Evolutionary conservation across 331 rosid genomes (phyloP).

Genomic region (Phaseolus coccineus): DNA sequence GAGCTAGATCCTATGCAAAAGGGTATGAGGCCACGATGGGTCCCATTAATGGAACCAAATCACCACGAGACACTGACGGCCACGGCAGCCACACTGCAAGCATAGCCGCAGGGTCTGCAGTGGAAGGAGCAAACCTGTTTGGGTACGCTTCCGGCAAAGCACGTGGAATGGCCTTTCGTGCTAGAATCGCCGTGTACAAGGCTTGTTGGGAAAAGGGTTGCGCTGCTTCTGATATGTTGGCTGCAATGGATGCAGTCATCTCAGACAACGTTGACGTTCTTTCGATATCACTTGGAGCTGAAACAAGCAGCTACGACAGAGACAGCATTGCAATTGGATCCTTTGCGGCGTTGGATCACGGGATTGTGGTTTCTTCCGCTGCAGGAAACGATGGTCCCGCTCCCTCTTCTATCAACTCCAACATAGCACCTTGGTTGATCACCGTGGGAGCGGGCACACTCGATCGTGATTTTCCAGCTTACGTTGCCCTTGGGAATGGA

Average conservation of each 20-base stretch:
- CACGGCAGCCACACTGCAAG: slow-evolving; percentile 88
- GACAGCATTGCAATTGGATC: slow-evolving; percentile 35
- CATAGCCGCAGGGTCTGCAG: slow-evolving; percentile 73
- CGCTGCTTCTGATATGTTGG: slow-evolving; percentile 63
- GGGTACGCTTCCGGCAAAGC: neutral
- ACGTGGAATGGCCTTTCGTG: slow-evolving; percentile 74
- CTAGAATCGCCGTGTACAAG: slow-evolving; percentile 74
- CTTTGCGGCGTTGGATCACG: neutral
- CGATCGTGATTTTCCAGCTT: neutral
- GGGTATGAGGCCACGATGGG: neutral
- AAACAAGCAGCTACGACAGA: slow-evolving; percentile 43
- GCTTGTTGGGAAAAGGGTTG: slow-evolving; percentile 71
- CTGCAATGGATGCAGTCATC: slow-evolving; percentile 72
- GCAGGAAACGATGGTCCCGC: neutral
- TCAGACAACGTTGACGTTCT: slow-evolving; percentile 67
- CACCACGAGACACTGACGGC: slow-evolving; percentile 77
- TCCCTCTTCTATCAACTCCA: neutral
- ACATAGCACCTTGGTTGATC: neutral
- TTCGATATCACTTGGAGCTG: slow-evolving; percentile 74
- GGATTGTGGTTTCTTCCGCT: neutral
- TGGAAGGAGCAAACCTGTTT: slow-evolving; percentile 4
- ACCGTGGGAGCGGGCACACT: neutral
- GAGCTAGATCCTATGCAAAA: neutral
- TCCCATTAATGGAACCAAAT: slow-evolving; percentile 19
- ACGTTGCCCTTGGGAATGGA: neutral